Evolutionary conservation across 2,329 filamentous ascomycete species (phyloP), one percentile per base, ranked within the genome.

Genomic region (Neoscytalidium dimidiatum): DNA sequence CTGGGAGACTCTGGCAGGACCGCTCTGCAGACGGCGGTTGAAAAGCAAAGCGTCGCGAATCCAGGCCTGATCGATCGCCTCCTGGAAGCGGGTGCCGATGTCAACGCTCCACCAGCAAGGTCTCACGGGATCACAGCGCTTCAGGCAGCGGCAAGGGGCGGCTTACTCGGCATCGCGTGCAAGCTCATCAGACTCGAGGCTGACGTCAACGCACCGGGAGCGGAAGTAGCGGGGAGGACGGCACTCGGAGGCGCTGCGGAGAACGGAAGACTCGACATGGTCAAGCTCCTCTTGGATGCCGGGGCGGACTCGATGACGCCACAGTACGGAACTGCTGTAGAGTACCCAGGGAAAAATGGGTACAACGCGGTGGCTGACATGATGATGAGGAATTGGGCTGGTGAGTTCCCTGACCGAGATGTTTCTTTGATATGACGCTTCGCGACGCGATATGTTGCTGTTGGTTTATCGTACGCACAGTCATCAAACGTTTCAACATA

Each of bases 171-270:
- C 1, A 71, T 72, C 21, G 66, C 68, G 4, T 41, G 53, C 4
- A 64, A 44, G 13, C 65, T 74, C 17, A 51, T 73, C n/a, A 67
- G 69, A 11, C 62, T 66, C 17, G 68, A 66, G 4, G 70, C 71
- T 28, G 66, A 71, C 51, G 49, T 72, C 51, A 69, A 74, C 62
- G 70, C 69, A 44, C 33, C 56, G 0, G 43, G 67, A 7, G 68
- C 70, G 14, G 35, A n/a, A 13, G 9, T 56, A 0, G 64, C 71
- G 4, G 73, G 73, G 26, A 60, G 70, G 21, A 72, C 73, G 0
- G 71, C 73, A 2, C 53, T 75, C 8, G 67, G 71, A 62, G 73
- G 68, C 11, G 72, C 73, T 3, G 71, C 73, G 33, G 71, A 74
- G 60, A 53, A 70, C 19, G 73, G 73, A 29, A 69, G 70, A 9